phyloP scores from a whole-genome alignment of 1,284 basidiomycete genomes.

The Sphagnurus paluster region DNA sequence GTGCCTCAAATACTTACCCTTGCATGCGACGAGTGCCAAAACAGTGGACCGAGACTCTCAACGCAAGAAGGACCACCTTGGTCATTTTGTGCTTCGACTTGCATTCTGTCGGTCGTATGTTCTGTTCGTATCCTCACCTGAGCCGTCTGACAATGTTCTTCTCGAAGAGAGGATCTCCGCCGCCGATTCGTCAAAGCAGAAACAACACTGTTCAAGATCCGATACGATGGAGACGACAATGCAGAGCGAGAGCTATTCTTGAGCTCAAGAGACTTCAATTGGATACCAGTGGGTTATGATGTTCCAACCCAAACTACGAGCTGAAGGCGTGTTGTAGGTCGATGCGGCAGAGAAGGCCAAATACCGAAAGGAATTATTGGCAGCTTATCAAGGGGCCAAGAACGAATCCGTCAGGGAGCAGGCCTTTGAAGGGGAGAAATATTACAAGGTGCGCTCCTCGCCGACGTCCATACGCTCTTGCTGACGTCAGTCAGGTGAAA shows the following conservation, averaged over 20 bases:
- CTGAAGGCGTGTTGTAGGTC: constrained; percentile 45
- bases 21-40: constrained; percentile 62
- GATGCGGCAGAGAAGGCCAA: constrained; percentile 55
- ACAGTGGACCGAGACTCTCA: constrained; percentile 58
- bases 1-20: constrained; percentile 71
- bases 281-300: constrained; percentile 56
- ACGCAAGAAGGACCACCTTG: constrained; percentile 84
- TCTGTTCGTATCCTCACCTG: not conserved
- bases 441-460: constrained; percentile 61
- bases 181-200: constrained; percentile 91
- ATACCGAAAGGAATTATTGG: constrained; percentile 54
- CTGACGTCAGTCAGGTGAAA: constrained; percentile 41
- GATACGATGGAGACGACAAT: constrained; percentile 74
- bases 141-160: constrained; percentile 5
- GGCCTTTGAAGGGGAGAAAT: constrained; percentile 50
- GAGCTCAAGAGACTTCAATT: constrained; percentile 75
- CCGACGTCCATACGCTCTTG: not conserved
- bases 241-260: constrained; percentile 76
- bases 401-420: constrained; percentile 29
- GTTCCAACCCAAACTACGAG: not conserved
- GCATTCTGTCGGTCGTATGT: constrained; percentile 96
- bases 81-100: constrained; percentile 93
- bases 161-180: constrained; percentile 83
- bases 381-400: constrained; percentile 37
- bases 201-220: constrained; percentile 79